These are phyloP conservation scores for Ascoidea asiatica DNA, from an alignment of 805 yeast species.

Conservation along the genomic window DNA sequence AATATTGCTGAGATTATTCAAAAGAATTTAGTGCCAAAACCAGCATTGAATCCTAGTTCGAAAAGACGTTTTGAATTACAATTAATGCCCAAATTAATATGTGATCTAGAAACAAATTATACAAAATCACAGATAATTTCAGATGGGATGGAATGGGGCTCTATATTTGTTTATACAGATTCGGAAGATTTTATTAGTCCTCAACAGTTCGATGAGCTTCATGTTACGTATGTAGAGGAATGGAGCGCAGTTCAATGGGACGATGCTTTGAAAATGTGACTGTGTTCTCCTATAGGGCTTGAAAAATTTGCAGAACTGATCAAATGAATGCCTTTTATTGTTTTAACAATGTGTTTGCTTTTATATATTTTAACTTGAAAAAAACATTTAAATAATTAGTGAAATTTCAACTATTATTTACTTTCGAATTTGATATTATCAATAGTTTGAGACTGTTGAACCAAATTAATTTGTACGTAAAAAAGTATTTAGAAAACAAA, in stretches of 20 bases:
- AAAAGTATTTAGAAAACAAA: background rate
- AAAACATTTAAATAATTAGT: background rate
- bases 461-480: too few relatives aligned
- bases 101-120: conserved; percentile 53
- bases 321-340: background rate
- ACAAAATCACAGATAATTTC: conserved; percentile 26
- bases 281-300: too few relatives aligned
- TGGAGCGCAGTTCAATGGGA: conserved; percentile 88
- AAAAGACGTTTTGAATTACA: conserved; percentile 69
- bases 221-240: conserved; percentile 74
- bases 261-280: too few relatives aligned
- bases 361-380: too few relatives aligned
- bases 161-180: conserved; percentile 74
- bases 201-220: conserved; percentile 33
- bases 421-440: background rate
- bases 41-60: conserved; percentile 39
- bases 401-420: too few relatives aligned
- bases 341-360: background rate
- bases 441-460: background rate
- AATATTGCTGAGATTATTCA: conserved; percentile 28
- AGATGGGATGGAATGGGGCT: conserved; percentile 97
- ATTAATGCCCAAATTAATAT: conserved; percentile 85
- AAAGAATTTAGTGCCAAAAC: conserved; percentile 35
- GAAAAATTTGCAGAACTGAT: too few relatives aligned
- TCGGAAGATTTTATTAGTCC: conserved; percentile 46